Conservation (phyloP, 2,329 filamentous ascomycete genomes). For the Phaeophleospora eucalypticola region DNA sequence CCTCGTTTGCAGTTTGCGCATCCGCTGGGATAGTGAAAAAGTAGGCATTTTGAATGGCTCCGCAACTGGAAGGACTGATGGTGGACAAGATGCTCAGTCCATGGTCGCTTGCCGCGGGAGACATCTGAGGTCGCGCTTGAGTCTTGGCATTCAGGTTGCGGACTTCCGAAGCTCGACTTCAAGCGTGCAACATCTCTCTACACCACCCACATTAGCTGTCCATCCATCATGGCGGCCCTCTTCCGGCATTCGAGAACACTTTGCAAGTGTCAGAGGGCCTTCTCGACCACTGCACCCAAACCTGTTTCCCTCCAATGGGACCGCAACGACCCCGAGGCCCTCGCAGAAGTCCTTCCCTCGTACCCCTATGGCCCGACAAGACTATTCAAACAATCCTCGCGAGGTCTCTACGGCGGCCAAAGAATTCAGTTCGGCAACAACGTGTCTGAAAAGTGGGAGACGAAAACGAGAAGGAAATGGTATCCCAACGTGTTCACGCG, state of each 20-base stretch:
- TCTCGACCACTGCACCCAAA: slow-evolving; percentile 29
- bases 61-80: not conserved
- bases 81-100: too few relatives aligned
- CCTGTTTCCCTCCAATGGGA: slow-evolving; percentile 28
- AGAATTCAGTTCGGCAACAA: slow-evolving; percentile 77
- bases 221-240: slow-evolving; percentile 23
- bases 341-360: slow-evolving; percentile 36
- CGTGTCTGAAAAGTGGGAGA: slow-evolving; percentile 62
- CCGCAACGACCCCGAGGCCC: slow-evolving; percentile 29
- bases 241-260: slow-evolving; percentile 21
- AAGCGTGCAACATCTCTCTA: not conserved
- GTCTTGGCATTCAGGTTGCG: not conserved
- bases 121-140: not conserved
- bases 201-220: not conserved
- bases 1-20: slow-evolving; percentile 70
- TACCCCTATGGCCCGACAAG: slow-evolving; percentile 70
- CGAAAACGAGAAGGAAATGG: slow-evolving; percentile 70
- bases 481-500: slow-evolving; percentile 67
- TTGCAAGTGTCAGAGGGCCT: slow-evolving; percentile 24
- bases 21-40: slow-evolving; percentile 61
- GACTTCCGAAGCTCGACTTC: slow-evolving; percentile 4
- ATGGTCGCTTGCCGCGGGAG: slow-evolving; percentile 1
- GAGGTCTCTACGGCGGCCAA: slow-evolving; percentile 50
- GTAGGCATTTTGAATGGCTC: slow-evolving; percentile 46
- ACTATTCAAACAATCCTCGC: slow-evolving; percentile 77